Evolutionary conservation across 148 eudicot species (phyloP).

Genomic region (Spergularia bocconei): DNA sequence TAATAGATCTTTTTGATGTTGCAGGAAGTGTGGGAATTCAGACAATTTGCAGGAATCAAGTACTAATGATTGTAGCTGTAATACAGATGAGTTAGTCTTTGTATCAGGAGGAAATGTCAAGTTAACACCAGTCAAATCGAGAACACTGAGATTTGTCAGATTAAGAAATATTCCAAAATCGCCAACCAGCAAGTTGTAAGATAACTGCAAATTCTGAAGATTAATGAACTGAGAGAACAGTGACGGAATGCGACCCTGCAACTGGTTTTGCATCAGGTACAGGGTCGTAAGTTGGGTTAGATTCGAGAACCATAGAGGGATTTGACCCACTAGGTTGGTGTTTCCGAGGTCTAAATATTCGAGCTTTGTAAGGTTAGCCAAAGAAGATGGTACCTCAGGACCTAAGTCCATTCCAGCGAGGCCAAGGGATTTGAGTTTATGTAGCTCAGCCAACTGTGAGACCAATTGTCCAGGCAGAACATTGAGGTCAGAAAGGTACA

Average conservation of each 20-base stretch:
- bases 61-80: conserved; percentile 5
- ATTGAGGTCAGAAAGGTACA: conserved; percentile 7
- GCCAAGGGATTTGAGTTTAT: neutral
- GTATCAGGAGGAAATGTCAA: conserved; percentile 4
- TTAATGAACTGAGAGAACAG: conserved; percentile 9
- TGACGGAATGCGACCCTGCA: conserved; percentile 14
- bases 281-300: conserved; percentile 3
- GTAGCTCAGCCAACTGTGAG: neutral
- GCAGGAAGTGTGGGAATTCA: neutral
- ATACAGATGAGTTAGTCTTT: neutral
- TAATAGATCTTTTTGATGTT: conserved; percentile 1
- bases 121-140: neutral
- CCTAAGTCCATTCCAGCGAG: conserved; percentile 12
- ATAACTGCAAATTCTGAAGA: conserved; percentile 8
- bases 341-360: conserved; percentile 1
- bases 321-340: neutral
- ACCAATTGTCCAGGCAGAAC: neutral
- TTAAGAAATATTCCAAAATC: neutral
- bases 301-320: conserved; percentile 10
- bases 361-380: conserved; percentile 17
- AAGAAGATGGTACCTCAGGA: conserved; percentile 12
- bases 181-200: conserved; percentile 14
- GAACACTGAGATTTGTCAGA: neutral
- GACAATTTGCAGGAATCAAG: conserved; percentile 17
- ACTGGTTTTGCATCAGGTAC: conserved; percentile 1